Conservation (phyloP, 2,329 filamentous ascomycete species). For the Fusarium humuli region DNA sequence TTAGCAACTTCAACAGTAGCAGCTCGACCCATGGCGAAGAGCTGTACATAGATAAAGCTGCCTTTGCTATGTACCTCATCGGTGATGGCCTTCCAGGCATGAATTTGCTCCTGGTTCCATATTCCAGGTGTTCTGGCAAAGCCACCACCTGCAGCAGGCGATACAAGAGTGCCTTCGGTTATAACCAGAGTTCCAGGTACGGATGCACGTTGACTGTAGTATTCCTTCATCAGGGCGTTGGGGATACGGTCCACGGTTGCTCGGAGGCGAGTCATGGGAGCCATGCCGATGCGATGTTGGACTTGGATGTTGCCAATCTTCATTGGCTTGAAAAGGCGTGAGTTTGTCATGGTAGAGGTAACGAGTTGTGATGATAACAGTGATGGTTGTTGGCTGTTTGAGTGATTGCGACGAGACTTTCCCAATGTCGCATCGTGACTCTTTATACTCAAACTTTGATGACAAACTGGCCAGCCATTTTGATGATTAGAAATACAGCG, state of each 20-base stretch:
- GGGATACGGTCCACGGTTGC: constrained; percentile 53
- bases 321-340: constrained; percentile 57
- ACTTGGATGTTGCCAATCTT: constrained; percentile 55
- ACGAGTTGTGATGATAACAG: no score
- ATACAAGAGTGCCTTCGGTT: constrained; percentile 59
- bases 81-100: constrained; percentile 70
- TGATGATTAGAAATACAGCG: not conserved
- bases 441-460: not conserved
- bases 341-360: constrained; percentile 29
- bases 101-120: constrained; percentile 66
- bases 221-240: constrained; percentile 54
- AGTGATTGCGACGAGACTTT: not conserved
- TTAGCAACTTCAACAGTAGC: constrained; percentile 51
- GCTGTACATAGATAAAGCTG: constrained; percentile 69
- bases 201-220: constrained; percentile 59
- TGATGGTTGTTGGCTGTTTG: no score
- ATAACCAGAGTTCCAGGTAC: constrained; percentile 58
- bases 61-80: constrained; percentile 73
- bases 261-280: constrained; percentile 67
- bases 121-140: constrained; percentile 66
- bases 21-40: constrained; percentile 71
- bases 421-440: rapidly evolving
- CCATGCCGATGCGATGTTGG: constrained; percentile 63
- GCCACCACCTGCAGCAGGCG: constrained; percentile 49
- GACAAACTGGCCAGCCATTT: not conserved